Evolutionary conservation across 257 asterid genomes (phyloP), one percentile per base, ranked within the genome.

Genomic region (Nicotiana paniculata): DNA sequence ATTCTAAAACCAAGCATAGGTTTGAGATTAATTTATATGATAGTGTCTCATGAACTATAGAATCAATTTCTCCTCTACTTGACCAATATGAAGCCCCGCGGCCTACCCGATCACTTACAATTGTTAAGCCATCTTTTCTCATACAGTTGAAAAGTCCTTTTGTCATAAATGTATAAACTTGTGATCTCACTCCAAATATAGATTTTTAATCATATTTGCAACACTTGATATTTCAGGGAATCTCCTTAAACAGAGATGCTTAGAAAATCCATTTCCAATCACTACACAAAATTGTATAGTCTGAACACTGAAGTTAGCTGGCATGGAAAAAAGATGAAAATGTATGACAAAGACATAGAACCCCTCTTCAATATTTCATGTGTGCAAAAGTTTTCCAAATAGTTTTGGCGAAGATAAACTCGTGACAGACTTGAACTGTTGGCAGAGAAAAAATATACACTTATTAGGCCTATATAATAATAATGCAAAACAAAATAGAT

Each of bases 401-500:
- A 89, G 85, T 79, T 88, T 80, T 11, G 85, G 66, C 9, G 93
- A 84, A 72, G 83, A 79, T 58, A 90, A 86, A 62, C 88, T 86
- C 64, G 97, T 86, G n/a, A 90, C 95, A 16, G 88, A 69, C 87
- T 87, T 92, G 89, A 90, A 89, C 95, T 92, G 97, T 67, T 80
- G 82, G 8, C 61, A 76, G 28, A 24, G 21, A 13, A 21, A 43
- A 70, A 72, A 72, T 2, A 70, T 6, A 46, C n/a, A 21, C 37
- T 72, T 72, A 5, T 46, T 21, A 72, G 59, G 77, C 12, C 77
- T 39, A 69, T 55, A 32, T 32, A 32, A 2, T 32, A 32, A 32
- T 32, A 32, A 32, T 0, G 2, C 33, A 32, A 32, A 32, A 32
- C 3, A 32, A 32, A 32, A 32, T 32, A 32, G 33, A 32, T 2